Evolutionary conservation across 2,329 filamentous ascomycete genomes (phyloP).

Genomic region (Ceratocystis smalleyi): DNA sequence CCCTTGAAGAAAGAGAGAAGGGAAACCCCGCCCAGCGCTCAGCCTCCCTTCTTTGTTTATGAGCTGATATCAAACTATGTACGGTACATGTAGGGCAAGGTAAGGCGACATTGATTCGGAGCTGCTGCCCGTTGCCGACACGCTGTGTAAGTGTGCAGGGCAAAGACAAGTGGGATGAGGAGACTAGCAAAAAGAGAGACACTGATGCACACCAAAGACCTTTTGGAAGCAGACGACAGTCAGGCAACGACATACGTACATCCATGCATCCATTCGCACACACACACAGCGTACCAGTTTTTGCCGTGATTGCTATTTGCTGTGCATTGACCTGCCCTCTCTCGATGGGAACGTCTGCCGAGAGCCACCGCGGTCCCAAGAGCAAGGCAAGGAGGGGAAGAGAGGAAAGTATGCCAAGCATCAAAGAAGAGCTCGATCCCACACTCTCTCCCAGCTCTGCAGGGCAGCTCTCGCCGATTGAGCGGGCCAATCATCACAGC

Average conservation of each 20-base stretch:
- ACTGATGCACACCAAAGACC: background rate
- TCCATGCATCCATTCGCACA: background rate
- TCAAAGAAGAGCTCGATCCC: background rate
- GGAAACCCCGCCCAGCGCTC: background rate
- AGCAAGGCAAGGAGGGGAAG: background rate
- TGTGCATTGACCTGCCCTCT: background rate
- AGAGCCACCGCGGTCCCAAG: background rate
- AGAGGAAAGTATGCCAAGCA: background rate
- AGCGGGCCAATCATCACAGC: background rate
- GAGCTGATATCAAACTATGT: background rate
- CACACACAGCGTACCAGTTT: too few relatives aligned
- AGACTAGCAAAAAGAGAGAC: background rate
- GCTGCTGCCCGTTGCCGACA: background rate
- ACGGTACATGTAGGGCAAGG: background rate
- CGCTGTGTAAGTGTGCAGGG: background rate
- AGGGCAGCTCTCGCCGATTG: background rate
- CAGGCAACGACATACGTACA: background rate
- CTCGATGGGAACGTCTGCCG: background rate
- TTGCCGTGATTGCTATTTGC: background rate
- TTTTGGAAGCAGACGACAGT: background rate
- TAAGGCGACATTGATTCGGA: background rate
- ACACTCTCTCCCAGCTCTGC: background rate
- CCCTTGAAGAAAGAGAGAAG: background rate
- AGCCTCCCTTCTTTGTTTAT: background rate
- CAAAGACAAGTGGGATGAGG: background rate